Percentiles rank a stretch among this genome's conserved stretches.
Evolutionary conservation across 2,329 filamentous ascomycete species (phyloP).

Genomic region (Zymoseptoria crescenta): DNA sequence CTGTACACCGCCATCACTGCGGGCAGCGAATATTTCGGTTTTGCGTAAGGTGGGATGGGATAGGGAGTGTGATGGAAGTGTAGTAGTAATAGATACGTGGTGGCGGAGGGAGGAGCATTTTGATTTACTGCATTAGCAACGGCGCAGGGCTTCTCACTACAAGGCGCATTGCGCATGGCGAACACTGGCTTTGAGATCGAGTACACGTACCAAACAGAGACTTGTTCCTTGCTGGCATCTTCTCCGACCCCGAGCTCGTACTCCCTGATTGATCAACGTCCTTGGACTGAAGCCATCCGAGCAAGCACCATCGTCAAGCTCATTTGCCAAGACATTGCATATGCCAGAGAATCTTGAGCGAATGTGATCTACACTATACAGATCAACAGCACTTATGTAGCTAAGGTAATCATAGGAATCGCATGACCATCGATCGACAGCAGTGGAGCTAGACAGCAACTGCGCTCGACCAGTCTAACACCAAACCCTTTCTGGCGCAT

Average conservation of each 20-base stretch:
- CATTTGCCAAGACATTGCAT: too few relatives aligned
- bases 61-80: background rate
- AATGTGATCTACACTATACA: too few relatives aligned
- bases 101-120: background rate
- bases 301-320: too few relatives aligned
- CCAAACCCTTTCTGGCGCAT: too few relatives aligned
- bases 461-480: too few relatives aligned
- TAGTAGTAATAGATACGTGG: background rate
- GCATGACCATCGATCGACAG: too few relatives aligned
- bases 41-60: conserved; percentile 57
- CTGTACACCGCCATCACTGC: conserved; percentile 95
- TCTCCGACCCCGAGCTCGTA: background rate
- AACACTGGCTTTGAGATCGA: background rate
- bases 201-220: background rate
- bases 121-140: background rate
- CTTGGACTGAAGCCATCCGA: too few relatives aligned
- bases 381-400: too few relatives aligned
- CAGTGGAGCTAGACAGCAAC: too few relatives aligned
- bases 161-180: background rate
- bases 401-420: too few relatives aligned
- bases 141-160: background rate
- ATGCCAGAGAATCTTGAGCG: too few relatives aligned
- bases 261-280: too few relatives aligned
- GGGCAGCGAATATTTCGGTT: conserved; percentile 94
- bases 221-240: background rate